These are phyloP conservation scores for Venturia aucupariae DNA, from an alignment of 2,329 filamentous ascomycete species.

Conservation along the genomic window DNA sequence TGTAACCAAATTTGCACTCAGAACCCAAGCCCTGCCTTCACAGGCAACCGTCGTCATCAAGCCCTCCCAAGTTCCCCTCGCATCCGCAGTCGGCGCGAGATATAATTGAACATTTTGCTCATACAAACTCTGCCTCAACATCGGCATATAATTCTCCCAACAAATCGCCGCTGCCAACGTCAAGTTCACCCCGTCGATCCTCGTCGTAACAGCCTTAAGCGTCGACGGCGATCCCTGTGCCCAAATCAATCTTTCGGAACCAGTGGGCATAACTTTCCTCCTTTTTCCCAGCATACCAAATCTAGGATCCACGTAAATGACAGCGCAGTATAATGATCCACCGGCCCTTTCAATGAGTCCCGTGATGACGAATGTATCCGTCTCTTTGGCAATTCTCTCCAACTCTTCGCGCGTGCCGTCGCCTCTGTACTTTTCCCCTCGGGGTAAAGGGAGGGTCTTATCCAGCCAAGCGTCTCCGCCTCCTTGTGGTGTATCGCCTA, in stretches of 20 bases:
- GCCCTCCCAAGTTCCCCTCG: conserved; percentile 68
- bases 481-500: conserved; percentile 68
- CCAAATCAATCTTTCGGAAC: conserved; percentile 76
- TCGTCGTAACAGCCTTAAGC: conserved; percentile 68
- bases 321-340: conserved; percentile 76
- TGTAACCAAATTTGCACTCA: conserved; percentile 78
- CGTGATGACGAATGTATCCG: conserved; percentile 71
- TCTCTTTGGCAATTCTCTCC: conserved; percentile 65
- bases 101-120: conserved; percentile 87
- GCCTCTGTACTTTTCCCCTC: conserved; percentile 43
- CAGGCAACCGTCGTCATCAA: conserved; percentile 74
- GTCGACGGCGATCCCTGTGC: conserved; percentile 74
- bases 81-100: conserved; percentile 82
- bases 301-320: conserved; percentile 70
- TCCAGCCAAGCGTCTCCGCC: conserved; percentile 65
- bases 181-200: conserved; percentile 67
- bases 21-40: conserved; percentile 77
- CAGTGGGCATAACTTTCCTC: conserved; percentile 89
- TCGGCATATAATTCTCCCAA: conserved; percentile 96
- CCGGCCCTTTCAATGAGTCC: conserved; percentile 73
- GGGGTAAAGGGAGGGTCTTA: conserved; percentile 45
- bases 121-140: conserved; percentile 76
- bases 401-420: conserved; percentile 74
- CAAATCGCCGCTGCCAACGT: conserved; percentile 84
- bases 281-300: conserved; percentile 72